Percentiles rank a stretch among this genome's conserved stretches.
Evolutionary conservation across 306 rosid genomes (phyloP).

Genomic region (Glycine latifolia): DNA sequence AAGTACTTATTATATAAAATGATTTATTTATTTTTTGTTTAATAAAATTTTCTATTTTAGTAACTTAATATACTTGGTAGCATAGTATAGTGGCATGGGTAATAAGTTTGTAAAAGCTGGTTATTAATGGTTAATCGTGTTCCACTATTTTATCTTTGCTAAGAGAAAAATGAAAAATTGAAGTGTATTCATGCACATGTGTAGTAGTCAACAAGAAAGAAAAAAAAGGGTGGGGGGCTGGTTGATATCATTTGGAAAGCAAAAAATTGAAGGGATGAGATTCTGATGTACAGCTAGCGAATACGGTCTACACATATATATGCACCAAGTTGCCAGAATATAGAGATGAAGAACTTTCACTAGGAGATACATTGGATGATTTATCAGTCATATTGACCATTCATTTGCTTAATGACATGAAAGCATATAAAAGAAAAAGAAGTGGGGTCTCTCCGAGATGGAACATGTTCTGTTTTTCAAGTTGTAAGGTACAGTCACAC

Average conservation of each 20-base stretch:
- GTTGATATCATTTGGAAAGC: not conserved
- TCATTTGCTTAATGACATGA: constrained; percentile 59
- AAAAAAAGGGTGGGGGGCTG: not conserved
- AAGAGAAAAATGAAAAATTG: not conserved
- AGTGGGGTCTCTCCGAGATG: constrained; percentile 50
- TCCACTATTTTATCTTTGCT: not conserved
- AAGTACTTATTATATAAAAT: no score
- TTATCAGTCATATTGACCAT: constrained; percentile 61
- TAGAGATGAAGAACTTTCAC: constrained; percentile 35
- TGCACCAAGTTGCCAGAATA: constrained; percentile 37
- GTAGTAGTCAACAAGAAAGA: not conserved
- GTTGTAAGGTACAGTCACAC: constrained; percentile 48
- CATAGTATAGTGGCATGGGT: no score
- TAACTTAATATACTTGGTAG: no score
- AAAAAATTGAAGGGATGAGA: constrained; percentile 36
- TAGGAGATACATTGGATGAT: constrained; percentile 27
- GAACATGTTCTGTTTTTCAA: constrained; percentile 58
- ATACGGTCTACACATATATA: constrained; percentile 24
- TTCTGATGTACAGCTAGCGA: constrained; percentile 41
- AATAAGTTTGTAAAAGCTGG: no score
- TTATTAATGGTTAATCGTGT: constrained; percentile 7
- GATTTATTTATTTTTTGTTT: no score
- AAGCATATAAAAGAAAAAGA: constrained; percentile 40
- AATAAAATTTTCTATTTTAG: no score
- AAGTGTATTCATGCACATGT: constrained; percentile 24